Base-by-base conservation (phyloP, 345 rosid genomes). In the Kernera saxatilis region DNA sequence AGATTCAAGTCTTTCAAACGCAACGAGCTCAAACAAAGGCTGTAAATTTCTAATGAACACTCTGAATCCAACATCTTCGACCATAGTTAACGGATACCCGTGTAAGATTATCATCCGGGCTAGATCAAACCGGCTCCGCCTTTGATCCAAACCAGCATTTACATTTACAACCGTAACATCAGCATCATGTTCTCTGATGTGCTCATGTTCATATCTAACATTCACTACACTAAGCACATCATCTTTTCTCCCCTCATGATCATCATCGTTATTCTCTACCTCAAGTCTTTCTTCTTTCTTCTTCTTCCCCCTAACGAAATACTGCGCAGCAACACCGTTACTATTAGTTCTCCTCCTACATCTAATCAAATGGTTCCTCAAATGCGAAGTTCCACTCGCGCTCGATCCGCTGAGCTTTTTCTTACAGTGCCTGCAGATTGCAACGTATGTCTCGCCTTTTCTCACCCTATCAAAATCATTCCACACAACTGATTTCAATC, bases 401-500 rank as follows among this genome's bases (percentile, higher is more conserved):
- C 95, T 88, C 1, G 97, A 91, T 32, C 92, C 95, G 50, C 92
- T 91, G 26, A 91, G 88, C 22, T 78, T 77, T 78, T 85, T 91
- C 73, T 88, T 84, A 70, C 97, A 91, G 51, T 88, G 97, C 79
- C 88, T 80, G 74, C 97, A 91, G 66, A 91, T 79, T 33, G 97
- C 97, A 13, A 87, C 79, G 52, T 67, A 84, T 3, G 75, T 81
- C 4, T 91, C 95, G 1, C 92, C 95, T 69, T 83, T 87, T 70
- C 84, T 88, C 19, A 87, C 84, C 68, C 90, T 76, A 69, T 91
- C 97, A 32, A 88, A 91, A 80, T 91, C 97, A 46, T 86, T 91
- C 97, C 97, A 91, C 26, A 91, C 97, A 17, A 83, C 85, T 71
- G 97, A 91, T 72, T 88, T 91, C 63, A 91, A 67, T 67, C 94